phyloP scores from a whole-genome alignment of 768 basidiomycete genomes.

The Ramaria rubella region DNA sequence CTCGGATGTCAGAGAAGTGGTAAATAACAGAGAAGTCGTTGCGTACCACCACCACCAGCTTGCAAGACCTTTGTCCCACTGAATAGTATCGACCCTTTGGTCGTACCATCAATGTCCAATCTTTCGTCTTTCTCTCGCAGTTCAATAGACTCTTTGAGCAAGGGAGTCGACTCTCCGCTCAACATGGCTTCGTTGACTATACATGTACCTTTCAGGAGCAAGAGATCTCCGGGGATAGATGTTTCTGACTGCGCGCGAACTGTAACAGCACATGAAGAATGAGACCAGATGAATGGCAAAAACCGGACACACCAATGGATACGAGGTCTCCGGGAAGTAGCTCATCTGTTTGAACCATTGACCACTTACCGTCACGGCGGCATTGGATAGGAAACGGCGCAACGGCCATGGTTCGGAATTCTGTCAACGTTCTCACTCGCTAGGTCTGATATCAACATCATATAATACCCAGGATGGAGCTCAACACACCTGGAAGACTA shows the following conservation, averaged over 20 bases:
- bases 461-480: background rate
- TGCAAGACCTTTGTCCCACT: conserved; percentile 97
- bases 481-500: conserved; percentile 86
- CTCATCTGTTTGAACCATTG: conserved; percentile 72
- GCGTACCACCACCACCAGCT: conserved; percentile 50
- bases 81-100: conserved; percentile 87
- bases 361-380: conserved; percentile 77
- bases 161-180: conserved; percentile 94
- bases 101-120: conserved; percentile 79
- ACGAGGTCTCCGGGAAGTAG: conserved; percentile 91
- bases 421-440: conserved; percentile 89
- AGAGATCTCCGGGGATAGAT: conserved; percentile 85
- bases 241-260: conserved; percentile 69
- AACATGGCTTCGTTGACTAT: conserved; percentile 99
- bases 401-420: conserved; percentile 96
- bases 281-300: conserved; percentile 1
- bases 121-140: conserved; percentile 66
- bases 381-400: conserved; percentile 82
- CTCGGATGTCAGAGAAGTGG: background rate
- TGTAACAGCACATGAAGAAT: conserved; percentile 19
- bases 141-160: conserved; percentile 92
- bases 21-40: conserved; percentile 15
- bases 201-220: conserved; percentile 85
- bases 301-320: conserved; percentile 54
- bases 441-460: conserved; percentile 24